Evolutionary conservation across 106 monocot genomes (phyloP).

Genomic region (Platanthera guangdongensis): DNA sequence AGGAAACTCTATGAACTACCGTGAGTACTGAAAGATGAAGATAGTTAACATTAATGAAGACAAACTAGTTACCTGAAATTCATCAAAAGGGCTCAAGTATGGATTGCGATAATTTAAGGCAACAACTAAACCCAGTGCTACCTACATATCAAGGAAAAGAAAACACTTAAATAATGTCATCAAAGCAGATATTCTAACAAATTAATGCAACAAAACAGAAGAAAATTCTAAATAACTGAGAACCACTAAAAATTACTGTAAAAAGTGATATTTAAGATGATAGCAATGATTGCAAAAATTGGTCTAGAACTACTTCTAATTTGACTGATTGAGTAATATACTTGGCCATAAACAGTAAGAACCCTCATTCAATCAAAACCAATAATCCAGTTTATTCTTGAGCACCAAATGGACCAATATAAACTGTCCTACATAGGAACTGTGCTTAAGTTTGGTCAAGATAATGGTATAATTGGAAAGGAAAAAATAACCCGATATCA

Average conservation of each 20-base stretch:
- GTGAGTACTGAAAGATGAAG: not conserved
- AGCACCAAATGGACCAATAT: not conserved
- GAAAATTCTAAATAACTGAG: not conserved
- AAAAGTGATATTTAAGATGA: not conserved
- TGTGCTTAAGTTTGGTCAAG: not conserved
- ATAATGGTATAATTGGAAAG: not conserved
- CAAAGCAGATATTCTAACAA: not conserved
- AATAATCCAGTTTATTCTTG: not conserved
- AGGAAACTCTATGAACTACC: not conserved
- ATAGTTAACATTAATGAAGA: not conserved
- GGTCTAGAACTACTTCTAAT: not conserved
- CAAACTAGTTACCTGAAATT: constrained; percentile 71
- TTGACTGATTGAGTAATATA: not conserved
- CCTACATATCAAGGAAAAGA: constrained; percentile 32
- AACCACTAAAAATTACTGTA: not conserved
- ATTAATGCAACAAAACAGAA: not conserved
- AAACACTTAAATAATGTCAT: not conserved
- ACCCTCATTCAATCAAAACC: not conserved
- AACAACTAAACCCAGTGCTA: constrained; percentile 81
- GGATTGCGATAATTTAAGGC: constrained; percentile 91
- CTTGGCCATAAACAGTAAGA: not conserved
- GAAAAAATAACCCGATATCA: not conserved
- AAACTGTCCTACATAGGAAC: not conserved
- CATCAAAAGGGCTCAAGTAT: constrained; percentile 89
- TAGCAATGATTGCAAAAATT: not conserved